A percentile compares a stretch with the other conserved stretches of the same genome.
Evolutionary conservation across 495 filamentous ascomycete genomes (phyloP).

Genomic region (Penicillium maclennaniae): DNA sequence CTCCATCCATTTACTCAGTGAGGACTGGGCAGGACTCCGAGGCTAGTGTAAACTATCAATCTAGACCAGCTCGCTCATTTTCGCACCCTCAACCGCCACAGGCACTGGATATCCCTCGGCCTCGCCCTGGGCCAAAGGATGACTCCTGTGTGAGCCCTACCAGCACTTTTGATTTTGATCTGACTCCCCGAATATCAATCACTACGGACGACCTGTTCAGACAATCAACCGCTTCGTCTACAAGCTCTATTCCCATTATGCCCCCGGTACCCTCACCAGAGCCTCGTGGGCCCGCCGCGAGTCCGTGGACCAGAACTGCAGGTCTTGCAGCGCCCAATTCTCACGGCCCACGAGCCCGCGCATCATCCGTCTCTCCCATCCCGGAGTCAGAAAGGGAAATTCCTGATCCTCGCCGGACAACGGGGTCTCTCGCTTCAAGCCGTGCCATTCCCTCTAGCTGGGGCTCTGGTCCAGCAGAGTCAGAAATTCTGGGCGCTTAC

Average conservation of each 20-base stretch:
- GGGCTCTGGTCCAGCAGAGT: constrained; percentile 51
- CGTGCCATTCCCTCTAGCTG: constrained; percentile 72
- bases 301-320: constrained; percentile 15
- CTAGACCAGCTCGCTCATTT: constrained; percentile 50
- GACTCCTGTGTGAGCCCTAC: constrained; percentile 34
- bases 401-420: constrained; percentile 43
- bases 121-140: constrained; percentile 25
- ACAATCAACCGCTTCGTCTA: constrained; percentile 31
- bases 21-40: constrained; percentile 51
- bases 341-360: constrained; percentile 37
- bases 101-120: constrained; percentile 9
- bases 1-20: constrained; percentile 43
- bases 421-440: constrained; percentile 77
- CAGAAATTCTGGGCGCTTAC: constrained; percentile 42
- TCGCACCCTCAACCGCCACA: constrained; percentile 42
- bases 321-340: constrained; percentile 23
- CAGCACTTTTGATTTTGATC: constrained; percentile 18
- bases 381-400: constrained; percentile 64
- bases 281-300: constrained; percentile 13
- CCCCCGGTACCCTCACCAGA: constrained; percentile 13
- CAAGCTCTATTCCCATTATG: constrained; percentile 48
- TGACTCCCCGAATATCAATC: constrained; percentile 29
- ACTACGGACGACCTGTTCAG: constrained; percentile 34
- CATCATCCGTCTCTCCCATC: constrained; percentile 81
- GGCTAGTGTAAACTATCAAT: constrained; percentile 39